Evolutionary conservation across 2,329 filamentous ascomycete genomes (phyloP).

Genomic region (Aureobasidium leucospermi): DNA sequence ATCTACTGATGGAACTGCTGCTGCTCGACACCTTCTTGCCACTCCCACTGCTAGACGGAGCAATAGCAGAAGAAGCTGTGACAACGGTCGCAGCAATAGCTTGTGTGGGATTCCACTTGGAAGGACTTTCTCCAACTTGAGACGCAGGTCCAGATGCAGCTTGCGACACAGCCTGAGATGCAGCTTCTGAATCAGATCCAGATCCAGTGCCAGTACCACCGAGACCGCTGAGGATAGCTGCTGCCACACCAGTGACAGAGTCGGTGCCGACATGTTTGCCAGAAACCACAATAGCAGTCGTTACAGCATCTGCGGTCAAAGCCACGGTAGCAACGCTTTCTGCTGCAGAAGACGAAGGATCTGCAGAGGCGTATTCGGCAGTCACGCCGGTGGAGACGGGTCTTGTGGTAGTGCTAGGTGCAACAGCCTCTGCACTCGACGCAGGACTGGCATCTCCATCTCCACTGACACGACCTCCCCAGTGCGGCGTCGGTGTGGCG

Average conservation of each 20-base stretch:
- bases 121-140: background rate
- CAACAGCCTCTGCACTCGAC: background rate
- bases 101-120: slow-evolving; percentile 3
- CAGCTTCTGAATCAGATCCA: background rate
- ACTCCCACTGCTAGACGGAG: background rate
- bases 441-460: slow-evolving; percentile 1
- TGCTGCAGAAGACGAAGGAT: background rate
- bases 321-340: background rate
- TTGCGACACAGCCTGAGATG: background rate
- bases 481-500: background rate
- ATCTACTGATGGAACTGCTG: background rate
- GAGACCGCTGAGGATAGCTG: background rate
- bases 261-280: background rate
- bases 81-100: background rate
- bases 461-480: background rate
- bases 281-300: slow-evolving; percentile 2
- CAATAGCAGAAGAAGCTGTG: background rate
- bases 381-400: slow-evolving; percentile 4
- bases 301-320: background rate
- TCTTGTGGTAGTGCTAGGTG: slow-evolving; percentile 2
- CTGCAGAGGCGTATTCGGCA: background rate
- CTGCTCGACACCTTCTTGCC: background rate
- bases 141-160: background rate
- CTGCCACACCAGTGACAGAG: background rate
- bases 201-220: background rate